Evolutionary conservation across 805 yeast genomes (phyloP).

Genomic region (Lipomyces japonicus): DNA sequence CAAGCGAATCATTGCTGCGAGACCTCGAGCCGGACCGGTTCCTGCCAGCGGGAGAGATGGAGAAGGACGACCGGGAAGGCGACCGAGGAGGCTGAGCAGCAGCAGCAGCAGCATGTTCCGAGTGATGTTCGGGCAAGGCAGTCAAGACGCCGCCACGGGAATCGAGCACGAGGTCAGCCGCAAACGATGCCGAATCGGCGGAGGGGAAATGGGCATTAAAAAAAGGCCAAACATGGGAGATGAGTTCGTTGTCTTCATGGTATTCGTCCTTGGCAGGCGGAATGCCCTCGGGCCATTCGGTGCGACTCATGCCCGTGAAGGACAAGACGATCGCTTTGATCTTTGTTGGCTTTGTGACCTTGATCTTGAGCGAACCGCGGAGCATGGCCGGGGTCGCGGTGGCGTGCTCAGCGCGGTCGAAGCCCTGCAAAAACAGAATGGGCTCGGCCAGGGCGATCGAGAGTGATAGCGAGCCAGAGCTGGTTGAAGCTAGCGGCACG

Average conservation of each 20-base stretch:
- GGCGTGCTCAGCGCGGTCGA: conserved; percentile 57
- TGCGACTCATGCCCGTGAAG: conserved; percentile 66
- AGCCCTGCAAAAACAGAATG: conserved; percentile 76
- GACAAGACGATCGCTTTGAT: conserved; percentile 59
- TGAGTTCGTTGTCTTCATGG: conserved; percentile 59
- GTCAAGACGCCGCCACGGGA: conserved; percentile 22
- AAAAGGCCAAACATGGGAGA: conserved; percentile 89
- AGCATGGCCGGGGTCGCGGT: conserved; percentile 73
- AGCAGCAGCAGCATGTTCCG: conserved; percentile 13
- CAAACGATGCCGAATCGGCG: conserved; percentile 45
- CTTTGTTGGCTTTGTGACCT: conserved; percentile 68
- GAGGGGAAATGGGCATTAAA: conserved; percentile 46
- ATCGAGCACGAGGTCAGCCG: conserved; percentile 36
- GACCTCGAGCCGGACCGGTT: conserved; percentile 16
- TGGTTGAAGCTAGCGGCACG: conserved; percentile 30
- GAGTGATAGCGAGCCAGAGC: conserved; percentile 55
- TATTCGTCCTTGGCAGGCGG: conserved; percentile 78
- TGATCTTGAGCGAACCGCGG: conserved; percentile 71
- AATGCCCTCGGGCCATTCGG: conserved; percentile 96
- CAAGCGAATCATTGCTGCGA: conserved; percentile 18
- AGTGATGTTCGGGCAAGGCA: conserved; percentile 6
- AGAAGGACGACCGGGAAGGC: conserved; percentile 1
- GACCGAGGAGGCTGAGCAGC: neutral
- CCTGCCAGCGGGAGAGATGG: conserved; percentile 13
- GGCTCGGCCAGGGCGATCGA: conserved; percentile 77